A percentile compares a stretch with the other conserved stretches of the same genome.
Conservation (phyloP, 805 yeast species). For the Candida easanensis region DNA sequence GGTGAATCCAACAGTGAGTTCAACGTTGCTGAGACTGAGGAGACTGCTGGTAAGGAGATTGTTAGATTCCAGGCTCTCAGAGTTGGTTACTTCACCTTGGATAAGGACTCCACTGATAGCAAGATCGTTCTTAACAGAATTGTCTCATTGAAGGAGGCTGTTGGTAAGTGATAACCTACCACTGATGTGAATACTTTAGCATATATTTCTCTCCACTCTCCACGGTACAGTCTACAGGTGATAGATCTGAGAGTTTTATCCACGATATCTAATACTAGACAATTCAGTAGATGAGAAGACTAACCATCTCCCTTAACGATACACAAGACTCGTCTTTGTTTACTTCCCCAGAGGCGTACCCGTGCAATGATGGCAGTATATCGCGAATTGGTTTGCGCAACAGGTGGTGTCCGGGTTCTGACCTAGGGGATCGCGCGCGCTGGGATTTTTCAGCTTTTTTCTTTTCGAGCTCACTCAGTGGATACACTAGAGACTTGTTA, state of each 20-base stretch:
- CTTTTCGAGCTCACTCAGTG: constrained; percentile 11
- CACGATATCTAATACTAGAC: neutral
- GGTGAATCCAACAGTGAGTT: constrained; percentile 58
- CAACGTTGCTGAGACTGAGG: constrained; percentile 62
- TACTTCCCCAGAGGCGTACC: too few species aligned
- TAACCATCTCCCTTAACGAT: neutral
- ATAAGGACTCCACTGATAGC: constrained; percentile 65
- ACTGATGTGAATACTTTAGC: neutral
- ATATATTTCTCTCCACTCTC: too few species aligned
- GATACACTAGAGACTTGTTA: neutral
- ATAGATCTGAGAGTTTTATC: too few species aligned
- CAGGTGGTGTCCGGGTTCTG: constrained; percentile 7
- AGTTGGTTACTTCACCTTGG: constrained; percentile 93
- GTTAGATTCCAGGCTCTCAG: constrained; percentile 97
- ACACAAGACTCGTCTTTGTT: too few species aligned
- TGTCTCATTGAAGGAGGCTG: constrained; percentile 84
- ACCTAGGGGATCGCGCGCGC: constrained; percentile 2
- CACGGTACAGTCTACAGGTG: too few species aligned
- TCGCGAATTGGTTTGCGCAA: constrained; percentile 4
- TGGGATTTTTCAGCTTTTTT: constrained; percentile 26
- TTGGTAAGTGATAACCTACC: constrained; percentile 29
- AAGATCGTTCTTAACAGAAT: constrained; percentile 80
- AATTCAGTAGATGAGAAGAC: neutral
- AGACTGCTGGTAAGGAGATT: constrained; percentile 63
- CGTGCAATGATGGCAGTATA: constrained; percentile 4